Conservation (phyloP, 257 asterid genomes). For the Solanum corneliomulleri region DNA sequence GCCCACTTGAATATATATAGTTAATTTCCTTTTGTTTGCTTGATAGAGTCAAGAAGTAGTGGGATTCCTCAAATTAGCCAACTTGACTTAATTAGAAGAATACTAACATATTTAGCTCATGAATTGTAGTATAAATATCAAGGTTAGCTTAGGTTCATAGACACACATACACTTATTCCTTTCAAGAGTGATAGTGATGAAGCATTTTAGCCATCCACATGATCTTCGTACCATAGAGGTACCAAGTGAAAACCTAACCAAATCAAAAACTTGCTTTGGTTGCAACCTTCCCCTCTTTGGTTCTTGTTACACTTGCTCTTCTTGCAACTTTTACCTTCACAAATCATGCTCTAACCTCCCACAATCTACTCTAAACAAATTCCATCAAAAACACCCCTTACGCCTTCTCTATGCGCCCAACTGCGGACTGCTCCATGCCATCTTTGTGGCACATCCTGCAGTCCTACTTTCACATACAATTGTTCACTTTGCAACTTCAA, state of each 20-base stretch:
- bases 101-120: neutral
- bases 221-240: neutral
- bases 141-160: neutral
- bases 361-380: neutral
- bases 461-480: neutral
- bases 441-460: slow-evolving; percentile 1
- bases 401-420: slow-evolving; percentile 4
- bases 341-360: slow-evolving; percentile 2
- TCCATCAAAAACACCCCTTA: neutral
- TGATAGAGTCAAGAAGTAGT: neutral
- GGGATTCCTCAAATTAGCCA: neutral
- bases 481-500: slow-evolving; percentile 3
- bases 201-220: slow-evolving; percentile 9
- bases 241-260: neutral
- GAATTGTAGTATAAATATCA: neutral
- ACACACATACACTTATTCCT: neutral
- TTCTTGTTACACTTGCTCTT: slow-evolving; percentile 1
- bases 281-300: slow-evolving; percentile 5
- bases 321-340: slow-evolving; percentile 9
- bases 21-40: neutral
- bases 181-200: neutral
- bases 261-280: neutral
- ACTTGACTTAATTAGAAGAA: neutral
- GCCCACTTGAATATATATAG: neutral
- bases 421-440: neutral